phyloP scores from a whole-genome alignment of 148 eudicot genomes.

The Heliamphora exappendiculata region DNA sequence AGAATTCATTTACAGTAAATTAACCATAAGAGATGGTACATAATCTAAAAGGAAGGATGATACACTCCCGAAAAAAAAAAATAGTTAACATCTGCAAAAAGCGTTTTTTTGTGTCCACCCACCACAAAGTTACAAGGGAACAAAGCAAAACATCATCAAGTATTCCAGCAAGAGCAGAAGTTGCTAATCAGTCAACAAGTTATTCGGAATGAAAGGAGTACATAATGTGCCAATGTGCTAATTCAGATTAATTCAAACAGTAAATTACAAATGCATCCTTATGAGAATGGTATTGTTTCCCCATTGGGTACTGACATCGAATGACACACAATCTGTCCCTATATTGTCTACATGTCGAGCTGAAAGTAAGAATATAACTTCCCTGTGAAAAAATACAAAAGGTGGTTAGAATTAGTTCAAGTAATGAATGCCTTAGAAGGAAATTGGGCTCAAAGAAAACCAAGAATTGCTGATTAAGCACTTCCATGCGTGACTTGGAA shows the following conservation, averaged over 20 bases:
- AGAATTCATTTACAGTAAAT: neutral
- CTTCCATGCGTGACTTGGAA: neutral
- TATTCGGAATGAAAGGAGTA: no score
- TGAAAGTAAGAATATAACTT: neutral
- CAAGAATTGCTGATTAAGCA: neutral
- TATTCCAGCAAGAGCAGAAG: neutral
- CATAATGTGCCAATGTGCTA: no score
- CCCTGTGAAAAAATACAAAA: neutral
- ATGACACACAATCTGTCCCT: neutral
- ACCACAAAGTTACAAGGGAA: neutral
- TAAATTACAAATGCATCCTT: no score
- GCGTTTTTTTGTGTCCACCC: neutral
- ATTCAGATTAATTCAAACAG: no score
- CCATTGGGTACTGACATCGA: no score
- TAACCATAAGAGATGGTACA: neutral
- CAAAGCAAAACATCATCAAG: neutral
- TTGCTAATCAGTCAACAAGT: neutral
- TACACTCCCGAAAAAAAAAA: neutral
- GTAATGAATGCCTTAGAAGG: neutral
- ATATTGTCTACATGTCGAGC: neutral
- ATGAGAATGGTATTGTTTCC: no score
- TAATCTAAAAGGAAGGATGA: neutral
- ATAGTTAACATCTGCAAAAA: neutral
- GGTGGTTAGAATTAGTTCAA: neutral
- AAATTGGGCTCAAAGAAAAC: neutral